Conservation (phyloP, 257 asterid species). For the Eucommia ulmoides region DNA sequence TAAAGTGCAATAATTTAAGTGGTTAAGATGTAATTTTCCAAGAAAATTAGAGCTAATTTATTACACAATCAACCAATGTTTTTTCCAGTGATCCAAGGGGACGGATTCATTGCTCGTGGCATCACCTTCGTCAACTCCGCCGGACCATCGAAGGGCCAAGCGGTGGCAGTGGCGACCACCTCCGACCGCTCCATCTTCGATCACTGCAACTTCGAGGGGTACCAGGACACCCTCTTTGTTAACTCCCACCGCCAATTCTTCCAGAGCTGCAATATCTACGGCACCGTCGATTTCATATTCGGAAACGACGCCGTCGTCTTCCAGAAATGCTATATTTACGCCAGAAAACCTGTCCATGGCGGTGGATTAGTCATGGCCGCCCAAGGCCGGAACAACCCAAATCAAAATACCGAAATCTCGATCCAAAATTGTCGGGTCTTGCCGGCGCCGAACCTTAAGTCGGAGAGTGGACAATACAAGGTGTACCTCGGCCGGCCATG, state of each 20-base stretch:
- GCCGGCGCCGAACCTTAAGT: slow-evolving; percentile 1
- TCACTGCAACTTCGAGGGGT: slow-evolving; percentile 13
- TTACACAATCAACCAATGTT: no score
- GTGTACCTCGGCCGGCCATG: slow-evolving; percentile 17
- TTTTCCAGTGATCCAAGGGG: slow-evolving; percentile 5
- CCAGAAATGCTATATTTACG: slow-evolving; percentile 15
- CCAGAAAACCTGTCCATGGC: slow-evolving; percentile 7
- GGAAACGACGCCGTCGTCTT: slow-evolving; percentile 15
- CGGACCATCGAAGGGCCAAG: slow-evolving; percentile 8
- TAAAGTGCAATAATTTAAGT: no score
- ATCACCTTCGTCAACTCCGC: slow-evolving; percentile 20
- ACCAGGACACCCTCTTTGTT: slow-evolving; percentile 19
- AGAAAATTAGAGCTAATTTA: background rate
- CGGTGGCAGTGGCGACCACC: slow-evolving; percentile 11
- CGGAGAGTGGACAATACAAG: background rate
- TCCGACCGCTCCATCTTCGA: slow-evolving; percentile 16
- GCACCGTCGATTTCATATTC: slow-evolving; percentile 21
- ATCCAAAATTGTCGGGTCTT: slow-evolving; percentile 9
- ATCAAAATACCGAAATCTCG: slow-evolving; percentile 11
- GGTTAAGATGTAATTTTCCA: no score
- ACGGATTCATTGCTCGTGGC: slow-evolving; percentile 11
- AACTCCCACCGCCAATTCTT: slow-evolving; percentile 11
- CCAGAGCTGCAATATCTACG: slow-evolving; percentile 9
- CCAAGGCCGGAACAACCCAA: slow-evolving; percentile 6
- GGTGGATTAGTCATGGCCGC: slow-evolving; percentile 8